Base-by-base conservation (phyloP, 2,329 filamentous ascomycete species). In the Teratosphaeriaceae sp. region DNA sequence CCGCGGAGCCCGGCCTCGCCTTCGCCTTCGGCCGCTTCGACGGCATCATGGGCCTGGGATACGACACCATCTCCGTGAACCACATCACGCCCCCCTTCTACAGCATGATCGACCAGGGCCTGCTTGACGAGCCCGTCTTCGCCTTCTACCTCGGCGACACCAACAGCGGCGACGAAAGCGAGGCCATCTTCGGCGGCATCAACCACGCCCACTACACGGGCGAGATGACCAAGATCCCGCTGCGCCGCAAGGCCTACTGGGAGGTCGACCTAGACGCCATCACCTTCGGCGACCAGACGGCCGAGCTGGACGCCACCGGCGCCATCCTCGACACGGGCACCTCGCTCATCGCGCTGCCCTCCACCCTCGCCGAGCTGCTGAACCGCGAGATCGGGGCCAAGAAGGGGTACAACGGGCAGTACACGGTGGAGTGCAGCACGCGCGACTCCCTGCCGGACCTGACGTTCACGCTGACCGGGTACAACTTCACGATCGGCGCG, bases 241-340 rank as follows among this genome's bases (percentile, higher is more conserved):
- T 98, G 57, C 87, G 92, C 68, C 87, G 92, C 66, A 97, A 97
- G 84, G 92, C 92, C 38, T 98, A 98, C 79, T 98, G 92, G 92
- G 92, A 98, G 78, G 90, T 98, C 43, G 89, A 97, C 61, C 82
- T 98, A 49, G 84, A 97, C 61, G 77, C 88, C 52, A 92, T 98
- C 70, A 81, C 84, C 43, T 88, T 96, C 52, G 94, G 92, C 58
- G 78, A 89, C 41, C 79, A 85, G 62, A 82, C 80, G 54, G 89
- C 89, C 48, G 85, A 95, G 67, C 82, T 97, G 52, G 90, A 97
- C 53, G 80, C 87, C 75, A 96, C 88, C 46, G 94, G 92, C 71
- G 87, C 88, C 59, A 96, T 98, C 54, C 85, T 98, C 48, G 92
- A 98, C 76, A 98, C 92, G 43, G 92, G 92, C 60, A 98, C 92